phyloP scores from a whole-genome alignment of 2,329 filamentous ascomycete species.

The Teratosphaeria gauchensis region DNA sequence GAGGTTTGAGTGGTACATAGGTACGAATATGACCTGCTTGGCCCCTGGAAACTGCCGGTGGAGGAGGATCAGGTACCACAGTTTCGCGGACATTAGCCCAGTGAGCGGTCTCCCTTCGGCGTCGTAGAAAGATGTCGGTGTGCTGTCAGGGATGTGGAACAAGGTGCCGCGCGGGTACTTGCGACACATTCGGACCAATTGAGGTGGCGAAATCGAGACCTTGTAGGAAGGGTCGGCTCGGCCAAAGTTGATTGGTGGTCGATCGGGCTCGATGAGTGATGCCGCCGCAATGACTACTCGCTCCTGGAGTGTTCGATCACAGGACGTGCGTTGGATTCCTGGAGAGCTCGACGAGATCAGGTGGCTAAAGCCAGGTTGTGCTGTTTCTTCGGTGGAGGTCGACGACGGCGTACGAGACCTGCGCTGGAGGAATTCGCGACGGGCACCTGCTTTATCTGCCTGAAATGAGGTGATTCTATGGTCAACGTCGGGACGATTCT shows the following conservation, averaged over 20 bases:
- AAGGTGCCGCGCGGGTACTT: conserved; percentile 12
- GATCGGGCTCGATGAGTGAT: conserved; percentile 6
- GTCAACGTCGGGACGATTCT: neutral
- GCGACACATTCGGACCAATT: conserved; percentile 12
- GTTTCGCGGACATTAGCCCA: conserved; percentile 9
- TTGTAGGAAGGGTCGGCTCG: conserved; percentile 12
- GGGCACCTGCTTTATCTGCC: neutral
- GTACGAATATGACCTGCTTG: conserved; percentile 40
- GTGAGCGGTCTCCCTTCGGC: conserved; percentile 9
- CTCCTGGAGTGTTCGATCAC: neutral
- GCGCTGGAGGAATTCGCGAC: neutral
- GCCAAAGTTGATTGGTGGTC: conserved; percentile 8
- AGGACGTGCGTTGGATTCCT: conserved; percentile 4
- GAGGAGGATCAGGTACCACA: conserved; percentile 14
- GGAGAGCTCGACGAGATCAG: conserved; percentile 4
- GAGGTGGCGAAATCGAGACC: conserved; percentile 10
- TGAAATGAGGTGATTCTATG: neutral
- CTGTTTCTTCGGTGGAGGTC: neutral
- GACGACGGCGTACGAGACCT: neutral
- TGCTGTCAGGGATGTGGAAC: conserved; percentile 11
- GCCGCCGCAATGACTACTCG: conserved; percentile 12
- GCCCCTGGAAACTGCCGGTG: conserved; percentile 33
- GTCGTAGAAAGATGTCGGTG: conserved; percentile 11
- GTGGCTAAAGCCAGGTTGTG: neutral
- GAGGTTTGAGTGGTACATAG: conserved; percentile 39